These are phyloP conservation scores for Populus pruinosa DNA, from an alignment of 345 rosid genomes.

Conservation along the genomic window DNA sequence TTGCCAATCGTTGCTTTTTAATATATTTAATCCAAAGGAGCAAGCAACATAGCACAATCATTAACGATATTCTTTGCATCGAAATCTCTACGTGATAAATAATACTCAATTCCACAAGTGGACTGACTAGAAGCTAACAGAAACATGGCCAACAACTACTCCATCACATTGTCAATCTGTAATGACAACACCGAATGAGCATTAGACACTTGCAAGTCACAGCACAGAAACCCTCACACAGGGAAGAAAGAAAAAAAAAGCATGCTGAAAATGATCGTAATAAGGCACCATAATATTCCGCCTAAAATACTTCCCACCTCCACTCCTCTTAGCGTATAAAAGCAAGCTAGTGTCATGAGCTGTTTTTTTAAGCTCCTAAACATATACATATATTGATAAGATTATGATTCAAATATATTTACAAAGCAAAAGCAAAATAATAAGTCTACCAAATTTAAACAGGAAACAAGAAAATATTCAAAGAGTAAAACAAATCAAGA, in stretches of 20 bases:
- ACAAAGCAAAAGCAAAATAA: too few relatives aligned
- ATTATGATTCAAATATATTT: too few relatives aligned
- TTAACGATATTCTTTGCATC: not conserved
- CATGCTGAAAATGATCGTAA: too few relatives aligned
- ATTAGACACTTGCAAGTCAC: not conserved
- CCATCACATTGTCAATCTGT: not conserved
- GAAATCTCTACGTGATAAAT: not conserved
- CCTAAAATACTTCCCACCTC: too few relatives aligned
- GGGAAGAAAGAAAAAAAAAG: too few relatives aligned
- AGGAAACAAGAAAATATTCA: not conserved
- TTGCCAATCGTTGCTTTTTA: not conserved
- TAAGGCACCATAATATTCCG: too few relatives aligned
- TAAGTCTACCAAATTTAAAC: not conserved
- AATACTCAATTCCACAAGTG: not conserved
- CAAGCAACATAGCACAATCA: not conserved
- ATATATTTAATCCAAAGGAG: not conserved
- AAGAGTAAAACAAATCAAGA: not conserved
- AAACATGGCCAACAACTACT: not conserved
- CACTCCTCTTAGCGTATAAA: too few relatives aligned
- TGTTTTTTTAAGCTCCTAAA: too few relatives aligned
- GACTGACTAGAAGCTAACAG: not conserved
- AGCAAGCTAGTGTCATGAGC: too few relatives aligned
- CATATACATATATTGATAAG: too few relatives aligned
- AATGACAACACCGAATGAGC: not conserved
- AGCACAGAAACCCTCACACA: not conserved